Percentiles rank a stretch among this genome's conserved stretches.
These are phyloP conservation scores for Coelastrella sp. DNA, from an alignment of 139 green algal genomes.

Conservation along the genomic window DNA sequence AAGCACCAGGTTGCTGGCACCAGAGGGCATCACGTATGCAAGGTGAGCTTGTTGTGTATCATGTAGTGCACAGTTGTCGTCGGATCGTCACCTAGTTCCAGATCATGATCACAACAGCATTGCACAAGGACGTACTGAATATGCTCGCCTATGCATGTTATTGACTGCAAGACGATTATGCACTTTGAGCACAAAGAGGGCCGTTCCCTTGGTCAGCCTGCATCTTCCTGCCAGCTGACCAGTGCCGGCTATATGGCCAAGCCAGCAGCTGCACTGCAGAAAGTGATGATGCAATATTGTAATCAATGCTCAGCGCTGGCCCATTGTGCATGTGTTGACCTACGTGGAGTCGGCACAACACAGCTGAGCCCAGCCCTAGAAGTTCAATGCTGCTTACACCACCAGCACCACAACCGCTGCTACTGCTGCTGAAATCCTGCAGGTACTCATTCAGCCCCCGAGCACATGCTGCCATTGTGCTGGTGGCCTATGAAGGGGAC, in stretches of 20 bases:
- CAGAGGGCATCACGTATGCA: conserved; percentile 25
- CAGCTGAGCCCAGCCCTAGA: neutral
- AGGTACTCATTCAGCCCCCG: neutral
- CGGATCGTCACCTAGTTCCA: neutral
- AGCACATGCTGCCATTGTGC: conserved; percentile 10
- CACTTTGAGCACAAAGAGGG: neutral
- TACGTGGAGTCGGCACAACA: neutral
- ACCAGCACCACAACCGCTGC: neutral
- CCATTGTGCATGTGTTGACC: too few relatives aligned
- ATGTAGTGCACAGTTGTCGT: neutral
- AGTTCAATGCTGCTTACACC: neutral
- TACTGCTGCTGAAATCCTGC: neutral
- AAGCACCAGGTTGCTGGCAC: conserved; percentile 1
- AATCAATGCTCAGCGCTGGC: too few relatives aligned
- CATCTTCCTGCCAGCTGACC: too few relatives aligned
- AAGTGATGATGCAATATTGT: too few relatives aligned
- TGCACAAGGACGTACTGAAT: neutral
- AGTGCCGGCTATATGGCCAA: too few relatives aligned
- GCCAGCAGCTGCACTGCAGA: too few relatives aligned
- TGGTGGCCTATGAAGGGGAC: conserved; percentile 23
- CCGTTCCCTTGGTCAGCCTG: neutral
- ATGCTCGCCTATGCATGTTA: neutral
- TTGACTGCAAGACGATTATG: neutral
- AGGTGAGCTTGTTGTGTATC: conserved; percentile 8
- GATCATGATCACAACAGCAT: neutral